phyloP scores from a whole-genome alignment of 352 stramenopile genomes.

The Globisporangium viniferum region DNA sequence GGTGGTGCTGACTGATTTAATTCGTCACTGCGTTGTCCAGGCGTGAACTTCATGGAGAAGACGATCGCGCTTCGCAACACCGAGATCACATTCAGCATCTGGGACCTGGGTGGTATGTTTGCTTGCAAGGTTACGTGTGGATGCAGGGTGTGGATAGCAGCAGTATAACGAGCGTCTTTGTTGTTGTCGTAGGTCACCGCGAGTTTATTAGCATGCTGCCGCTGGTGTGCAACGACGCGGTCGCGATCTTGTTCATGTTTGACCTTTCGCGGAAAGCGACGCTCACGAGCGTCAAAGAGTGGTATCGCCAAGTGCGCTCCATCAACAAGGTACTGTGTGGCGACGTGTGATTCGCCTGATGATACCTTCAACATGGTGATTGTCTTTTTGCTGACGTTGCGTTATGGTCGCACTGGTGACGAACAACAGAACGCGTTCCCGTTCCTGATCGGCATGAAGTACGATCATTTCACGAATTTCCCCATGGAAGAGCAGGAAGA shows the following conservation, averaged over 20 bases:
- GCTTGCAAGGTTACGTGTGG: too few relatives aligned
- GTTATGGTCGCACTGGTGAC: neutral
- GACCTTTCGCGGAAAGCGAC: constrained; percentile 91
- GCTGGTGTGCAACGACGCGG: constrained; percentile 93
- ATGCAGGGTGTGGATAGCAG: too few relatives aligned
- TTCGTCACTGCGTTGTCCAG: constrained; percentile 20
- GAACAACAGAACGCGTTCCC: constrained; percentile 85
- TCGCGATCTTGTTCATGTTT: constrained; percentile 96
- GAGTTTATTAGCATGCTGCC: constrained; percentile 95
- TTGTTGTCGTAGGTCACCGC: constrained; percentile 52
- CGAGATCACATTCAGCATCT: constrained; percentile 95
- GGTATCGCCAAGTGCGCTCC: constrained; percentile 88
- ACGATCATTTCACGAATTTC: constrained; percentile 92
- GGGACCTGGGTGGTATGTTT: constrained; percentile 84
- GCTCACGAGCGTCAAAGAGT: constrained; percentile 92
- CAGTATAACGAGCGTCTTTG: neutral
- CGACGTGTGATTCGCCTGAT: too few relatives aligned
- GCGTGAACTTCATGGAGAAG: constrained; percentile 97
- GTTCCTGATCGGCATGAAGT: constrained; percentile 95
- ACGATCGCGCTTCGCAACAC: constrained; percentile 92
- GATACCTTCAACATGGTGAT: neutral
- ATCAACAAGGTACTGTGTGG: constrained; percentile 78
- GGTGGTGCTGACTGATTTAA: neutral
- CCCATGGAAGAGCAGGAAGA: constrained; percentile 90
- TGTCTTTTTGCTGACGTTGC: neutral